These are phyloP conservation scores for Sphaerulina populicola DNA, from an alignment of 2,329 filamentous ascomycete genomes.

Conservation along the genomic window DNA sequence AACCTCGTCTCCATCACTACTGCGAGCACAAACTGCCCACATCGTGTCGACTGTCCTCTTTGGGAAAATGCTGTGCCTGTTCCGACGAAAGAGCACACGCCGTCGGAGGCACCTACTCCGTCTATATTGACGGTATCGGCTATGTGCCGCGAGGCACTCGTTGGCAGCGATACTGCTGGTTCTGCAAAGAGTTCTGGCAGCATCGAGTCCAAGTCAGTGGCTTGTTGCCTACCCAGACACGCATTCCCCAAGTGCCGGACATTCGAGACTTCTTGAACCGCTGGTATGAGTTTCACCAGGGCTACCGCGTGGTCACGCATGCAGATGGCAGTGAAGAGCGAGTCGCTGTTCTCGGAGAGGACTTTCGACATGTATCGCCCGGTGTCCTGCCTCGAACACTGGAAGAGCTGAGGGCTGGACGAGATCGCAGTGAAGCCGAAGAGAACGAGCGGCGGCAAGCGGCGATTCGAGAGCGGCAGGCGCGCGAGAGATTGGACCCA, in stretches of 20 bases:
- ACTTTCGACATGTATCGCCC: constrained; percentile 40
- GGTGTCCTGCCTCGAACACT: constrained; percentile 42
- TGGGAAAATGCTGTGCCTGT: constrained; percentile 30
- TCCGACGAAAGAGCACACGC: constrained; percentile 34
- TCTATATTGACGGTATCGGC: constrained; percentile 46
- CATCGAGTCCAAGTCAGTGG: constrained; percentile 39
- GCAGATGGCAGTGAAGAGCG: constrained; percentile 40
- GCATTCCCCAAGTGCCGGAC: constrained; percentile 42
- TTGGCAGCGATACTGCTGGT: constrained; percentile 47
- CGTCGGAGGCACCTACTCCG: constrained; percentile 33
- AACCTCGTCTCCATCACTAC: constrained; percentile 23
- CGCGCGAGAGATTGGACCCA: constrained; percentile 8
- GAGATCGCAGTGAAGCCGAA: constrained; percentile 26
- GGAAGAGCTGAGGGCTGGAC: constrained; percentile 37
- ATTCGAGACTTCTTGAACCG: constrained; percentile 40
- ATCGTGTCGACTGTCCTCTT: constrained; percentile 26
- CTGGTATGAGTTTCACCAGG: constrained; percentile 46
- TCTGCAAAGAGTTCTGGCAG: constrained; percentile 46
- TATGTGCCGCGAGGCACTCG: constrained; percentile 42
- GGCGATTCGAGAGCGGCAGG: constrained; percentile 3
- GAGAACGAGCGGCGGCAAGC: constrained; percentile 16
- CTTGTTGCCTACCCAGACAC: constrained; percentile 38
- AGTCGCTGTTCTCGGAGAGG: constrained; percentile 42
- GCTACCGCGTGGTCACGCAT: constrained; percentile 36
- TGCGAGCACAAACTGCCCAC: constrained; percentile 31